A percentile compares a stretch with the other conserved stretches of the same genome.
Conservation (phyloP, 1,284 basidiomycete genomes). For the Puccinia hordei region DNA sequence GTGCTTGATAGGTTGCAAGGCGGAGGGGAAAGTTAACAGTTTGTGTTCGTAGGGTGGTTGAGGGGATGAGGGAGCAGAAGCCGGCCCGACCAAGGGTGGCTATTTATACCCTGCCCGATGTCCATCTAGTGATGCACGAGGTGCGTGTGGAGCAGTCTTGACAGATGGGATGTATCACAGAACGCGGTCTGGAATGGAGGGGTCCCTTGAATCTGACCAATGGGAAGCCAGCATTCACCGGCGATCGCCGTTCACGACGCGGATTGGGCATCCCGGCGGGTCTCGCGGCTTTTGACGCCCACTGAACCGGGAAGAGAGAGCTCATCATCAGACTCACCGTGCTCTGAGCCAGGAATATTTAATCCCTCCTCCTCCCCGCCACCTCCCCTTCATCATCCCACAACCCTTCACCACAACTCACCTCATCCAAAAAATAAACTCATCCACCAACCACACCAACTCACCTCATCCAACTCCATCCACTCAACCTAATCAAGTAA, state of each 20-base stretch:
- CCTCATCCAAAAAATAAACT: no score
- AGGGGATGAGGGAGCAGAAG: neutral
- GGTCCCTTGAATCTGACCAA: no score
- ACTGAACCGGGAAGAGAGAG: no score
- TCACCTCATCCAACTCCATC: neutral
- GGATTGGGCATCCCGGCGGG: neutral
- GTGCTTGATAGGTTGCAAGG: no score
- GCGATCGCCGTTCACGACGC: neutral
- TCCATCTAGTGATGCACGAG: no score
- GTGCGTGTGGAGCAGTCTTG: neutral
- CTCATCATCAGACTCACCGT: no score
- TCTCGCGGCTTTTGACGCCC: no score
- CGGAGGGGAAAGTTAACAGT: no score
- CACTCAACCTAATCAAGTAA: neutral
- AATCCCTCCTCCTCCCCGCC: no score
- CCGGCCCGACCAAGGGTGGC: neutral
- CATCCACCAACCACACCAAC: no score
- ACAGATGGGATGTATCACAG: neutral
- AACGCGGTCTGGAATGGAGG: neutral
- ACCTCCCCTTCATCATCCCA: neutral
- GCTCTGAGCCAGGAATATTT: no score
- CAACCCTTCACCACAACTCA: no score
- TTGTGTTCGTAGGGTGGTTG: neutral
- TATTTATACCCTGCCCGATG: neutral
- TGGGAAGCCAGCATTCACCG: conserved; percentile 8